Percentiles rank a stretch among this genome's conserved stretches.
phyloP scores from a whole-genome alignment of 1,139 yeast genomes.

The Zygoascus meyerae region DNA sequence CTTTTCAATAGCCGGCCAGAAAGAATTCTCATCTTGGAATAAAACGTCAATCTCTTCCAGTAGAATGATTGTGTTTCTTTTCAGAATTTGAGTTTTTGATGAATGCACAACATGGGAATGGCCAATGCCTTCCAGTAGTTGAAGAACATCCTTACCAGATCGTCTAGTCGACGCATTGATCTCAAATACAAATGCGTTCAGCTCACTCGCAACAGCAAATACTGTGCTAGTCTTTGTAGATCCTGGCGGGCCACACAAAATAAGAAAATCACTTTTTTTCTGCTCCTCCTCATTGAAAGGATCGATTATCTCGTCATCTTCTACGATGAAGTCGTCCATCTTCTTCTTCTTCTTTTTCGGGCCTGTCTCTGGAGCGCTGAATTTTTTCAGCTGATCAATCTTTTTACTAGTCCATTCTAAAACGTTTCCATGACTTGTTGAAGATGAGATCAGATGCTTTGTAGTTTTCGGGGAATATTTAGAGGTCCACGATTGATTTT shows the following conservation, averaged over 20 bases:
- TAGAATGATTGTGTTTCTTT: slow-evolving; percentile 61
- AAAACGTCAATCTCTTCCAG: slow-evolving; percentile 84
- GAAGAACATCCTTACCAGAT: slow-evolving; percentile 62
- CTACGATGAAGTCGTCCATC: slow-evolving; percentile 45
- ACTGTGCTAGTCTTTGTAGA: slow-evolving; percentile 75
- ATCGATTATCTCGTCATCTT: slow-evolving; percentile 31
- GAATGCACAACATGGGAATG: slow-evolving; percentile 76
- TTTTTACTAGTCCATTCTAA: slow-evolving; percentile 20
- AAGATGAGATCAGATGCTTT: slow-evolving; percentile 17
- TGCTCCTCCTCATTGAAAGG: slow-evolving; percentile 28
- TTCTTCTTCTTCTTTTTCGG: slow-evolving; percentile 25
- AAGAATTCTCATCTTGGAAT: slow-evolving; percentile 71
- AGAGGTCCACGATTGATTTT: slow-evolving; percentile 24
- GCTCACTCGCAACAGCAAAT: slow-evolving; percentile 58
- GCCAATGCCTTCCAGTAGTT: slow-evolving; percentile 67
- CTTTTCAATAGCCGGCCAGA: slow-evolving; percentile 71
- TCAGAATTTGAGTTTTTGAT: slow-evolving; percentile 24
- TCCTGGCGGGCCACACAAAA: slow-evolving; percentile 68
- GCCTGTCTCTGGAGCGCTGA: slow-evolving; percentile 20
- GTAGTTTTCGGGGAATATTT: slow-evolving; percentile 26
- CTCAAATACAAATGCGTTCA: slow-evolving; percentile 75
- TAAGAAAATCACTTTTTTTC: slow-evolving; percentile 32
- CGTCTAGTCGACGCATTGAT: slow-evolving; percentile 69
- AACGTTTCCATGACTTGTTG: slow-evolving; percentile 15
- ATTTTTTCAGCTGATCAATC: slow-evolving; percentile 16